These are phyloP conservation scores for Xylariomycetidae sp. DNA, from an alignment of 2,329 filamentous ascomycete genomes.

Conservation along the genomic window DNA sequence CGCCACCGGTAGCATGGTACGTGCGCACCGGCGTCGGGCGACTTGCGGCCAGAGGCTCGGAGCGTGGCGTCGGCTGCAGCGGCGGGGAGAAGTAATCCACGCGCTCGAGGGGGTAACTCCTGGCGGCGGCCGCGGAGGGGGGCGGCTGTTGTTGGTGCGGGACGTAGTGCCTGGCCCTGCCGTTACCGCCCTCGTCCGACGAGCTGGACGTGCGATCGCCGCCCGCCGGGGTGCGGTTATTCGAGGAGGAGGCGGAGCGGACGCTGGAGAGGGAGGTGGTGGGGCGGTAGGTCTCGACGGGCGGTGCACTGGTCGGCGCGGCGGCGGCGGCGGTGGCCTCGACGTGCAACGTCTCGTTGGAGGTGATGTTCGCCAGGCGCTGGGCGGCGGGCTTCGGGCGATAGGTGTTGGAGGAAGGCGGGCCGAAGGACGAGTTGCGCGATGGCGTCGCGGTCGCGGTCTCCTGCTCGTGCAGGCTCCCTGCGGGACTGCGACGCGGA, in stretches of 20 bases:
- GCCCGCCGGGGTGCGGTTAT: slow-evolving; percentile 12
- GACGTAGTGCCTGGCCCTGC: too few relatives aligned
- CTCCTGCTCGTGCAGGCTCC: slow-evolving; percentile 17
- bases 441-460: slow-evolving; percentile 7
- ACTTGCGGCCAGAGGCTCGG: slow-evolving; percentile 8
- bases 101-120: slow-evolving; percentile 7
- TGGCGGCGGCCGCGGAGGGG: slow-evolving; percentile 10
- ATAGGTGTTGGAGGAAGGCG: slow-evolving; percentile 12
- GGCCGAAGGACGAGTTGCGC: slow-evolving; percentile 4
- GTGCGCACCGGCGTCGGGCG: slow-evolving; percentile 20
- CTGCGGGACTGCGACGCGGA: slow-evolving; percentile 16
- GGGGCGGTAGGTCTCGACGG: slow-evolving; percentile 24
- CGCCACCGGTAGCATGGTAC: slow-evolving; percentile 17
- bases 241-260: slow-evolving; percentile 16
- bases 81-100: slow-evolving; percentile 13
- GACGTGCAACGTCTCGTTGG: slow-evolving; percentile 8
- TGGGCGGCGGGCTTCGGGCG: slow-evolving; percentile 17
- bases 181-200: slow-evolving; percentile 25
- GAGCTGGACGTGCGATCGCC: slow-evolving; percentile 19
- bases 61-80: slow-evolving; percentile 3
- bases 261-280: slow-evolving; percentile 19
- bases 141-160: slow-evolving; percentile 4
- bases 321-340: not conserved
- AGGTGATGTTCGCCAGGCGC: slow-evolving; percentile 8
- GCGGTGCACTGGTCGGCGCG: slow-evolving; percentile 6